Evolutionary conservation across 1,284 basidiomycete species (phyloP).

Genomic region (Melampsora occidentalis): DNA sequence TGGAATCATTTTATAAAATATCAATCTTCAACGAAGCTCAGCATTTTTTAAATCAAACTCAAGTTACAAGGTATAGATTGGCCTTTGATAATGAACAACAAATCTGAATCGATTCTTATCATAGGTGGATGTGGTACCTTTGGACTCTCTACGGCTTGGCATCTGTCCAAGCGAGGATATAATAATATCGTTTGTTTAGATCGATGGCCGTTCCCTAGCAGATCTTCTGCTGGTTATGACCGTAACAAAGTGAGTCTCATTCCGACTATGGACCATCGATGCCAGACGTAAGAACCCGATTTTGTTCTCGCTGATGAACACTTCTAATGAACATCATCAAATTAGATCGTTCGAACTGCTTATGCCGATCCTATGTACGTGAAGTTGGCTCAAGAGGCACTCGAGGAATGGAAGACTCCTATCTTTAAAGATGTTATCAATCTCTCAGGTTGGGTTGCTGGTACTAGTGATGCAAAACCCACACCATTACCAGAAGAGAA

Average conservation of each 20-base stretch:
- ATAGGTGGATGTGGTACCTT: slow-evolving; percentile 42
- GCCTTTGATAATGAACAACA: not conserved
- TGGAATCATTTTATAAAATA: too few relatives aligned
- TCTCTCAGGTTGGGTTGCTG: slow-evolving; percentile 27
- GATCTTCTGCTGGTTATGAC: slow-evolving; percentile 37
- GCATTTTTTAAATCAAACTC: too few relatives aligned
- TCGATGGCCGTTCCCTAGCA: slow-evolving; percentile 33
- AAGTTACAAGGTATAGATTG: too few relatives aligned
- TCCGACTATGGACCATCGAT: too few relatives aligned
- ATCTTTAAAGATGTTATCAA: slow-evolving; percentile 35
- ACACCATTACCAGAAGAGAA: too few relatives aligned
- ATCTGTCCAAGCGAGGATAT: slow-evolving; percentile 37
- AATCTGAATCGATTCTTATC: slow-evolving; percentile 28
- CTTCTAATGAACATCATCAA: too few relatives aligned
- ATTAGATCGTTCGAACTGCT: slow-evolving; percentile 31
- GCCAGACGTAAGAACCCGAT: not conserved
- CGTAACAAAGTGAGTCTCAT: slow-evolving; percentile 28
- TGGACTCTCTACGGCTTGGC: slow-evolving; percentile 40
- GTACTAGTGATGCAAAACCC: slow-evolving; percentile 8
- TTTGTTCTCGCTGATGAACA: not conserved
- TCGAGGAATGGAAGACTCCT: slow-evolving; percentile 30
- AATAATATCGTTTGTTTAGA: slow-evolving; percentile 34
- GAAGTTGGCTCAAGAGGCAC: slow-evolving; percentile 35
- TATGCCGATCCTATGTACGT: slow-evolving; percentile 30
- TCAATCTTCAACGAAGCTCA: too few relatives aligned